Percentiles rank a stretch among this genome's conserved stretches.
Conservation (phyloP, 2,329 filamentous ascomycete species). For the Cadophora gregata region DNA sequence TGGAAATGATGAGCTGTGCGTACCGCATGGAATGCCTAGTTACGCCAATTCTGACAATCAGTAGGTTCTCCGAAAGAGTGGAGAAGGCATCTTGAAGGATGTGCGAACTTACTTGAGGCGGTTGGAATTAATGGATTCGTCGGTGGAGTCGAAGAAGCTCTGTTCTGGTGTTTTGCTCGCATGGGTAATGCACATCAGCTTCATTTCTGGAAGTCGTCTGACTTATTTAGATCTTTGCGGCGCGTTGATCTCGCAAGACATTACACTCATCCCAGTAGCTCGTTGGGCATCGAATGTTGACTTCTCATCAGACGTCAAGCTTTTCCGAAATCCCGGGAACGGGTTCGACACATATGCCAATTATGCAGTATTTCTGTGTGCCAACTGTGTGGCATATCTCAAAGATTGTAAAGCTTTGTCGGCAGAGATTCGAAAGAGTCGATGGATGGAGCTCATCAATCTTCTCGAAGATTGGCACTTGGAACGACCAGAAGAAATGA, state of each 20-base stretch:
- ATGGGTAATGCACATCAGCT: slow-evolving; percentile 50
- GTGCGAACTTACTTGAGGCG: slow-evolving; percentile 56
- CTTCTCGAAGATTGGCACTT: slow-evolving; percentile 51
- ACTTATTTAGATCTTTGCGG: slow-evolving; percentile 52
- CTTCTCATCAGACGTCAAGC: slow-evolving; percentile 36
- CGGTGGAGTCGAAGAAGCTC: slow-evolving; percentile 54
- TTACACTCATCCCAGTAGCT: slow-evolving; percentile 54
- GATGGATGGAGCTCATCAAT: slow-evolving; percentile 43
- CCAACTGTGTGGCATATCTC: slow-evolving; percentile 50
- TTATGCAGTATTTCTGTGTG: slow-evolving; percentile 55
- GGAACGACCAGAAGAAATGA: slow-evolving; percentile 46
- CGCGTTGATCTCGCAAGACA: slow-evolving; percentile 57
- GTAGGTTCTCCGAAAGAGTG: slow-evolving; percentile 50
- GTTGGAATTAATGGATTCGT: slow-evolving; percentile 58
- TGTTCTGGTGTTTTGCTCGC: slow-evolving; percentile 61
- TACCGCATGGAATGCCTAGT: background rate
- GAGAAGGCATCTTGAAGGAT: slow-evolving; percentile 58
- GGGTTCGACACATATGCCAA: slow-evolving; percentile 57
- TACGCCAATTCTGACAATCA: background rate
- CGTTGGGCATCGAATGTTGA: slow-evolving; percentile 50
- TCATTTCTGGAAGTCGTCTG: background rate
- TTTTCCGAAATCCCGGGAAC: slow-evolving; percentile 45
- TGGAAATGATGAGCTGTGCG: slow-evolving; percentile 58
- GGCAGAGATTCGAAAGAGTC: slow-evolving; percentile 46
- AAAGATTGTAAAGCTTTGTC: slow-evolving; percentile 33